Percentiles rank a stretch among this genome's conserved stretches.
Conservation (phyloP, 2,329 filamentous ascomycete species). For the Arthrobotrys pseudoclavata region DNA sequence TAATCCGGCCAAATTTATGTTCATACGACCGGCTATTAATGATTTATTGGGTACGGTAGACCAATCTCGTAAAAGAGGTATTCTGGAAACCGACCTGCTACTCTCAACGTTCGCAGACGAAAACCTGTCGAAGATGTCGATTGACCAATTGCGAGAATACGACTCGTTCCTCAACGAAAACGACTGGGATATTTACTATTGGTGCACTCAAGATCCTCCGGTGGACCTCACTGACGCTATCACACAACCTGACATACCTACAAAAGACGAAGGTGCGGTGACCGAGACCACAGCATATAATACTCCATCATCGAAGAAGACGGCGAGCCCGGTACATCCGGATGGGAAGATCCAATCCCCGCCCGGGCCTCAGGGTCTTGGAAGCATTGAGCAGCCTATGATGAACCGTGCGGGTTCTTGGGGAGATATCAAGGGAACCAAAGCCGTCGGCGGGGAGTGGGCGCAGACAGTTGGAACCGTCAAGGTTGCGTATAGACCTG, state of each 20-base stretch:
- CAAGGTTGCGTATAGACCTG: conserved; percentile 91
- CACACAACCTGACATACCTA: conserved; percentile 68
- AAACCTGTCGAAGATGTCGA: conserved; percentile 80
- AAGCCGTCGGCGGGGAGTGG: conserved; percentile 80
- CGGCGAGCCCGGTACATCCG: conserved; percentile 64
- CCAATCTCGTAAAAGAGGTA: conserved; percentile 96
- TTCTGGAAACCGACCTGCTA: conserved; percentile 93
- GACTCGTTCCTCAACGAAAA: conserved; percentile 97
- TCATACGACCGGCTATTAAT: conserved; percentile 39
- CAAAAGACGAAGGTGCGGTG: conserved; percentile 65
- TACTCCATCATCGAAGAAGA: conserved; percentile 64
- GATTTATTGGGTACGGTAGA: conserved; percentile 71
- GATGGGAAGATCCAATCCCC: conserved; percentile 45
- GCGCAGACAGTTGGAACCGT: conserved; percentile 95
- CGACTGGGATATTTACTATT: conserved; percentile 99
- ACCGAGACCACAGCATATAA: conserved; percentile 43
- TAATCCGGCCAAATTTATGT: neutral
- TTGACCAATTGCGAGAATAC: conserved; percentile 82
- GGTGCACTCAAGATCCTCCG: conserved; percentile 87
- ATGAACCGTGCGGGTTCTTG: conserved; percentile 66
- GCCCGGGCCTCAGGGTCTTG: conserved; percentile 26
- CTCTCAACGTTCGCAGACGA: conserved; percentile 93
- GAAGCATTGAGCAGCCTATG: conserved; percentile 52
- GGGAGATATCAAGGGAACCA: conserved; percentile 69
- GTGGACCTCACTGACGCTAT: conserved; percentile 72